A percentile compares a stretch with the other conserved stretches of the same genome.
Conservation (phyloP, 2,329 filamentous ascomycete species). For the Amesomyces nigricolor region DNA sequence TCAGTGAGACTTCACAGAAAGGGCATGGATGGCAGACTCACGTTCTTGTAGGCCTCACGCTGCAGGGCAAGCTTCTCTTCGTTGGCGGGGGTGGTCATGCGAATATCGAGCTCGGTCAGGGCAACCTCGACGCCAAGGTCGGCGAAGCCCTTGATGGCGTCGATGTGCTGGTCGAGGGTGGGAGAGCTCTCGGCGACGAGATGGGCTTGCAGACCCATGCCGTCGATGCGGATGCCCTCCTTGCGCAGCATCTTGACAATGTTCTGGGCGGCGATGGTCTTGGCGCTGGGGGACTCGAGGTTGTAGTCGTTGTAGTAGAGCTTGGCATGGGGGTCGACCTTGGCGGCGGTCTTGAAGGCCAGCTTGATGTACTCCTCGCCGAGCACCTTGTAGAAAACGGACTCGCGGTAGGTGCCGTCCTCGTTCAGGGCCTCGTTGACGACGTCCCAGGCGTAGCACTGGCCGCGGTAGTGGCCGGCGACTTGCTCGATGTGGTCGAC, state of each 20-base stretch:
- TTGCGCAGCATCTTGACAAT: slow-evolving; percentile 41
- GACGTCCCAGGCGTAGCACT: slow-evolving; percentile 53
- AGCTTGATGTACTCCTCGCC: slow-evolving; percentile 48
- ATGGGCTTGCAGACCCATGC: slow-evolving; percentile 55
- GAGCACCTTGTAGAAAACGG: slow-evolving; percentile 46
- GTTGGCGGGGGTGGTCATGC: slow-evolving; percentile 36
- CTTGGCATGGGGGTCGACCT: slow-evolving; percentile 45
- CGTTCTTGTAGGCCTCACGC: slow-evolving; percentile 39
- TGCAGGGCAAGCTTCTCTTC: slow-evolving; percentile 40
- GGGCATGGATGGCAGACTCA: too few relatives aligned
- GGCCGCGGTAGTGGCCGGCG: slow-evolving; percentile 43
- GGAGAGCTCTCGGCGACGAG: slow-evolving; percentile 48
- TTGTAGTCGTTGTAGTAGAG: slow-evolving; percentile 59
- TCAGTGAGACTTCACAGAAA: too few relatives aligned
- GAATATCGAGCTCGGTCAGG: slow-evolving; percentile 56
- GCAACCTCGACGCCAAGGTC: slow-evolving; percentile 50
- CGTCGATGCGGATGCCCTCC: slow-evolving; percentile 44
- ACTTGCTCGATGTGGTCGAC: slow-evolving; percentile 48
- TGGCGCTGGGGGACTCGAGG: slow-evolving; percentile 44
- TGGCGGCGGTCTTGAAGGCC: slow-evolving; percentile 47
- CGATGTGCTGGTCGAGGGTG: slow-evolving; percentile 39
- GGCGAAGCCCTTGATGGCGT: slow-evolving; percentile 45
- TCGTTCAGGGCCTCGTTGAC: slow-evolving; percentile 54
- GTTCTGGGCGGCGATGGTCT: slow-evolving; percentile 37
- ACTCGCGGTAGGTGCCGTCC: slow-evolving; percentile 44